Evolutionary conservation across 805 yeast species (phyloP).

Genomic region (Candida stauntonica): DNA sequence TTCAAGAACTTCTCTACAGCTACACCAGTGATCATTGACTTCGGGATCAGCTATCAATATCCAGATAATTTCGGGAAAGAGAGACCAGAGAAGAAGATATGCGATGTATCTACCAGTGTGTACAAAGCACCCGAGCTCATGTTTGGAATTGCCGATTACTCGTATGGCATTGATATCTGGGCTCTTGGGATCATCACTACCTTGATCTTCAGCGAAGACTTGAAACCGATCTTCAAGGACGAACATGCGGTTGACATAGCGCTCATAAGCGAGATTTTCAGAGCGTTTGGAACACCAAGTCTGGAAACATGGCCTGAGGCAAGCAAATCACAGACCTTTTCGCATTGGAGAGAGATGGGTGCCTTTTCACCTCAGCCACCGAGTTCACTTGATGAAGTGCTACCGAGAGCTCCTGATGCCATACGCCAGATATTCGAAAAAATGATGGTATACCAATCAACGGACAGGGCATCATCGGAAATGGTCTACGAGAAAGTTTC

Average conservation of each 20-base stretch:
- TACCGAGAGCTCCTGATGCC: conserved; percentile 32
- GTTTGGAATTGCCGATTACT: conserved; percentile 53
- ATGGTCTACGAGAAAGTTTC: too few relatives aligned
- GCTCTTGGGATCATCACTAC: conserved; percentile 59
- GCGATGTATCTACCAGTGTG: conserved; percentile 59
- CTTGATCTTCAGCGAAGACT: conserved; percentile 40
- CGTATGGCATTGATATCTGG: conserved; percentile 65
- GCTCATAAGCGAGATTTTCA: conserved; percentile 50
- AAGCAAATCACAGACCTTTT: conserved; percentile 32
- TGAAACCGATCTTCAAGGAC: conserved; percentile 34
- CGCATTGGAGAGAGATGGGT: not conserved
- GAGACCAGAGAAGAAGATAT: conserved; percentile 34
- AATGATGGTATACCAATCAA: conserved; percentile 41
- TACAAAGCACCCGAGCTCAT: conserved; percentile 75
- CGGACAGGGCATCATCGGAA: conserved; percentile 20
- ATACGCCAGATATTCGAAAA: conserved; percentile 31
- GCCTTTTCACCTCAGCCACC: conserved; percentile 6
- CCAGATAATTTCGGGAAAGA: conserved; percentile 63
- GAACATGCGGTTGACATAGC: conserved; percentile 51
- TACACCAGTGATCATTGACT: conserved; percentile 36
- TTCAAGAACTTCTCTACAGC: conserved; percentile 33
- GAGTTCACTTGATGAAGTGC: conserved; percentile 21
- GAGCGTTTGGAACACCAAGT: conserved; percentile 62
- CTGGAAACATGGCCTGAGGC: conserved; percentile 40
- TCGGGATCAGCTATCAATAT: conserved; percentile 35